phyloP scores from a whole-genome alignment of 1,139 yeast genomes.

The Lodderomyces margitis region DNA sequence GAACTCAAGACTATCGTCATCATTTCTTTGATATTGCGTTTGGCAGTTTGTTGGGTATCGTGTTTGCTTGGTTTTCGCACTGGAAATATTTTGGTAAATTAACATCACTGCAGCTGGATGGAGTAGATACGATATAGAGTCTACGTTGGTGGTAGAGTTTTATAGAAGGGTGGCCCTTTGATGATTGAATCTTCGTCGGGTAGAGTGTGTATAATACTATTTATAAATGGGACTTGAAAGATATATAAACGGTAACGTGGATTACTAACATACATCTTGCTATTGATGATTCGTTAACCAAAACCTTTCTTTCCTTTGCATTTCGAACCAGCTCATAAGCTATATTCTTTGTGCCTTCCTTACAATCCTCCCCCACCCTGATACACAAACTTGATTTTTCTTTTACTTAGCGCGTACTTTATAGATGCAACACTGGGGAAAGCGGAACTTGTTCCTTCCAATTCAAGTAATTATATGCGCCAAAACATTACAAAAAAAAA shows the following conservation, averaged over 20 bases:
- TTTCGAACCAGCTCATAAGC: constrained; percentile 3
- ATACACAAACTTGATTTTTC: too few species aligned
- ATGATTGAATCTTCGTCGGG: too few species aligned
- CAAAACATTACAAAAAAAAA: not conserved
- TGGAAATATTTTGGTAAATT: constrained; percentile 25
- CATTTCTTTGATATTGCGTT: constrained; percentile 41
- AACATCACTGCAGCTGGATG: not conserved
- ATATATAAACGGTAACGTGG: too few species aligned
- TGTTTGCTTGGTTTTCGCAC: constrained; percentile 35
- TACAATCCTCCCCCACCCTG: too few species aligned
- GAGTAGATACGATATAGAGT: not conserved
- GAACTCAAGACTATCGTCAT: constrained; percentile 46
- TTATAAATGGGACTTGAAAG: too few species aligned
- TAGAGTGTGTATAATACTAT: too few species aligned
- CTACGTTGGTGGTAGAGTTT: too few species aligned
- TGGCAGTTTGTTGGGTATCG: constrained; percentile 34
- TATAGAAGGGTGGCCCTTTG: too few species aligned
- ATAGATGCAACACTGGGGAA: too few species aligned
- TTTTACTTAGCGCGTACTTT: not conserved
- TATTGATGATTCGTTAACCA: too few species aligned
- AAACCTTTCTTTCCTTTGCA: not conserved
- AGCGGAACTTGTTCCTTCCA: not conserved
- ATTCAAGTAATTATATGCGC: not conserved
- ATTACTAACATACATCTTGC: too few species aligned
- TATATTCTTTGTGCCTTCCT: too few species aligned